Percentiles rank a stretch among this genome's conserved stretches.
Evolutionary conservation across 2,329 filamentous ascomycete genomes (phyloP).

Genomic region (Phoma herbarum): DNA sequence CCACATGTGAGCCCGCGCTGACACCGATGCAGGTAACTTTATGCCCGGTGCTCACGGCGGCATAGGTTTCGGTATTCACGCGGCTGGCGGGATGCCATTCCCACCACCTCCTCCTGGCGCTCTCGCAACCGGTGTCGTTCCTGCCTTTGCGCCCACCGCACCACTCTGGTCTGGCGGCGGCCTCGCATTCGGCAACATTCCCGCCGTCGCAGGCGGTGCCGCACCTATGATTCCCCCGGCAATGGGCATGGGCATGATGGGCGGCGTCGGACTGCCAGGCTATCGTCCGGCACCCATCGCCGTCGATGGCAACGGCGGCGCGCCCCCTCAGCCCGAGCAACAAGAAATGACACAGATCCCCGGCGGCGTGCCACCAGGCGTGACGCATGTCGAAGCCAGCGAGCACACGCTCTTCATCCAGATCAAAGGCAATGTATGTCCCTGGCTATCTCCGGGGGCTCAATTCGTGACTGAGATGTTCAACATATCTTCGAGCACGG

Average conservation of each 20-base stretch:
- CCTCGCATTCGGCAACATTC: slow-evolving; percentile 37
- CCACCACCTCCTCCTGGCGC: slow-evolving; percentile 39
- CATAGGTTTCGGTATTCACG: slow-evolving; percentile 40
- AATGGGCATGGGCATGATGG: slow-evolving; percentile 19
- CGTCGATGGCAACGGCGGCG: slow-evolving; percentile 34
- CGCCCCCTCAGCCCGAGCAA: slow-evolving; percentile 34
- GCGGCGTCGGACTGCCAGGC: slow-evolving; percentile 20
- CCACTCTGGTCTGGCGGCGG: slow-evolving; percentile 35
- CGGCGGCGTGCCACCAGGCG: slow-evolving; percentile 40
- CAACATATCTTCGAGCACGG: slow-evolving; percentile 33
- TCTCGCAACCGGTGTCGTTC: slow-evolving; percentile 29
- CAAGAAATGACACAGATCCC: slow-evolving; percentile 36
- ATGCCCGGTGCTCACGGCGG: slow-evolving; percentile 36
- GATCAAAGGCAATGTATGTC: slow-evolving; percentile 41
- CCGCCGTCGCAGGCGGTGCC: slow-evolving; percentile 21
- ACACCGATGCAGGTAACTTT: slow-evolving; percentile 32
- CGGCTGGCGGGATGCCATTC: slow-evolving; percentile 31
- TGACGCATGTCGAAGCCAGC: slow-evolving; percentile 36
- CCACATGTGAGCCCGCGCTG: slow-evolving; percentile 14
- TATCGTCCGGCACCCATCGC: slow-evolving; percentile 34
- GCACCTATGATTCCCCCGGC: slow-evolving; percentile 15
- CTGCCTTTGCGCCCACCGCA: slow-evolving; percentile 36
- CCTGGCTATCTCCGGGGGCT: slow-evolving; percentile 42
- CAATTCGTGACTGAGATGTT: slow-evolving; percentile 39
- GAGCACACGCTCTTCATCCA: slow-evolving; percentile 40